phyloP scores from a whole-genome alignment of 1,284 basidiomycete species.

The Paramarasmius palmivorus region DNA sequence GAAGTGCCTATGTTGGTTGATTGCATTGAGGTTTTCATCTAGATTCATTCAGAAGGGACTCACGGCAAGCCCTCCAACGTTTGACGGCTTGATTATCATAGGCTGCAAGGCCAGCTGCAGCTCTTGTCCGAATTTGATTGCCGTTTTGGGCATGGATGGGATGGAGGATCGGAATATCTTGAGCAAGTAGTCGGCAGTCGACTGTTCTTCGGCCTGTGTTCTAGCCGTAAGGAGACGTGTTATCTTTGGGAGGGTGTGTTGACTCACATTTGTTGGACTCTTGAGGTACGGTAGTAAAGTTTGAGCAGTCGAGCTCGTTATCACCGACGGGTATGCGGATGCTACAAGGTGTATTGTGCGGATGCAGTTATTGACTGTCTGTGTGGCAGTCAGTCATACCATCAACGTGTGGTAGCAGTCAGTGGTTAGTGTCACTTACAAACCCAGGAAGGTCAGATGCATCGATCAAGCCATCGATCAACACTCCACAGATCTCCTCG shows the following conservation, averaged over 20 bases:
- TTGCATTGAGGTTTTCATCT: background rate
- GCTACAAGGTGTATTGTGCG: conserved; percentile 83
- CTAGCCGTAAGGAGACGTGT: background rate
- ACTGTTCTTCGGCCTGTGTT: conserved; percentile 80
- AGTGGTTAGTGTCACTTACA: conserved; percentile 44
- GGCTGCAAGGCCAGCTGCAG: conserved; percentile 80
- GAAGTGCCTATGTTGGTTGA: conserved; percentile 58
- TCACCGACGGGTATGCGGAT: conserved; percentile 75
- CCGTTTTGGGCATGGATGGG: conserved; percentile 86
- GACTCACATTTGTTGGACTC: conserved; percentile 68
- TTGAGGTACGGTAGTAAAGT: conserved; percentile 87
- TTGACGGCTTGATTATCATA: conserved; percentile 83
- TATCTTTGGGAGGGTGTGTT: background rate
- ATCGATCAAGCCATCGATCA: conserved; percentile 89
- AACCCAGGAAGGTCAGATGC: conserved; percentile 77
- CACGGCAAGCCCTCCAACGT: conserved; percentile 65
- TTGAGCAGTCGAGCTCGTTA: conserved; percentile 81
- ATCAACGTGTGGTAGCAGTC: conserved; percentile 18
- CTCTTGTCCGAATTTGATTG: conserved; percentile 83
- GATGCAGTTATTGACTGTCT: conserved; percentile 83
- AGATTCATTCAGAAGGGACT: conserved; percentile 18
- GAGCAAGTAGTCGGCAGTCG: conserved; percentile 81
- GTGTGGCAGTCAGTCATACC: conserved; percentile 11
- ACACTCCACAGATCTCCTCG: conserved; percentile 74
- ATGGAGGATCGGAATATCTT: conserved; percentile 87